Conservation (phyloP, 495 filamentous ascomycete species). For the Lasiosphaeria hispida region DNA sequence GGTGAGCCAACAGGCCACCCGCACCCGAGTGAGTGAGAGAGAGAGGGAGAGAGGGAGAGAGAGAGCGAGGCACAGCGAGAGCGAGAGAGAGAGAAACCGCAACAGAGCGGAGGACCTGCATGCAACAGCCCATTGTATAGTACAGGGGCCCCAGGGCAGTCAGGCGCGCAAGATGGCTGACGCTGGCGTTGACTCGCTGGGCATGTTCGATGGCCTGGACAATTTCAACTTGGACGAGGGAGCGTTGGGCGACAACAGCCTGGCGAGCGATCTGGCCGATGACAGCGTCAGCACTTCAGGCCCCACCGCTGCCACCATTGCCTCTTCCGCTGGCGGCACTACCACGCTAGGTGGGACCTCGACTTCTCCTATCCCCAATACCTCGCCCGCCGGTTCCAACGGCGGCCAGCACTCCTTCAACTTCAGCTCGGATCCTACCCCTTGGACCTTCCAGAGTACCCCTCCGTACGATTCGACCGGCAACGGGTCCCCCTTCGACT, state of each 20-base stretch:
- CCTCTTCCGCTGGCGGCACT: conserved; percentile 12
- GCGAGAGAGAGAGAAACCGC: too few relatives aligned
- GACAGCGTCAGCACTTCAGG: conserved; percentile 19
- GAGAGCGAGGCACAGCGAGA: too few relatives aligned
- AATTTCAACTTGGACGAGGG: conserved; percentile 19
- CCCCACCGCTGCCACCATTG: conserved; percentile 14
- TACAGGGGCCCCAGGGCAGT: background rate
- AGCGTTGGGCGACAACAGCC: conserved; percentile 12
- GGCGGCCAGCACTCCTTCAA: conserved; percentile 33
- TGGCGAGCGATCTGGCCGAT: conserved; percentile 13
- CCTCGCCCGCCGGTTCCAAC: conserved; percentile 31
- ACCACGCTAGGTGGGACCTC: conserved; percentile 16
- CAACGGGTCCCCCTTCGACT: conserved; percentile 19
- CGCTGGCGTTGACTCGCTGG: conserved; percentile 26
- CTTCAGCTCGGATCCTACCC: conserved; percentile 27
- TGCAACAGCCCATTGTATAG: conserved; percentile 29
- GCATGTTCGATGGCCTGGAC: conserved; percentile 27
- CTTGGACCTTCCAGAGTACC: conserved; percentile 45
- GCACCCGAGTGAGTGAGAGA: too few relatives aligned
- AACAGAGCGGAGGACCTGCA: conserved; percentile 17
- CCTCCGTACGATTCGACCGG: conserved; percentile 42
- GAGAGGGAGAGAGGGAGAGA: too few relatives aligned
- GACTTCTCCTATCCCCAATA: conserved; percentile 25
- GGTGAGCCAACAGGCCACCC: too few relatives aligned
- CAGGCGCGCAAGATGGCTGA: conserved; percentile 22